A percentile compares a stretch with the other conserved stretches of the same genome.
phyloP scores from a whole-genome alignment of 441 rosid species.

The Populus hybrid region DNA sequence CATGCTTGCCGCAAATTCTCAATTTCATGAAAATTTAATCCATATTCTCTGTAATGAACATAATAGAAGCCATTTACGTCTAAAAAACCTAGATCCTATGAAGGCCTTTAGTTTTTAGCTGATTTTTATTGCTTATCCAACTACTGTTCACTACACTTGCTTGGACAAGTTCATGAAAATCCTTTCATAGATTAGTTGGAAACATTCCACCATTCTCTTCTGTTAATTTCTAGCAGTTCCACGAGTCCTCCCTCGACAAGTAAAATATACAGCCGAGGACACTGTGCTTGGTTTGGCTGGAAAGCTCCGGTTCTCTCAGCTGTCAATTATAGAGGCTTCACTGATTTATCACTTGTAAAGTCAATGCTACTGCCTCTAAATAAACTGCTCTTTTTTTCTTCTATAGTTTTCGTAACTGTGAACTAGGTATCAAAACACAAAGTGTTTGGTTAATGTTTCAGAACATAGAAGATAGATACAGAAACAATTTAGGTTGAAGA shows the following conservation, averaged over 20 bases:
- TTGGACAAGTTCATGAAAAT: neutral
- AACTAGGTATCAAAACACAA: neutral
- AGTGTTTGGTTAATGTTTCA: neutral
- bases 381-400: too few species aligned
- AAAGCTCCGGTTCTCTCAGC: neutral
- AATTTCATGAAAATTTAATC: neutral
- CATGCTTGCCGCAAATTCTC: neutral
- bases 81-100: neutral
- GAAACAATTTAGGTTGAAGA: too few species aligned
- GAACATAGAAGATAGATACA: too few species aligned
- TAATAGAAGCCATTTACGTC: neutral
- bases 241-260: neutral
- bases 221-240: neutral
- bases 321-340: neutral
- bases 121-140: neutral
- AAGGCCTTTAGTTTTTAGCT: neutral
- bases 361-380: too few species aligned
- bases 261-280: neutral
- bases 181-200: neutral
- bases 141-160: neutral
- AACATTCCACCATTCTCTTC: neutral
- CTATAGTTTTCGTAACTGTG: neutral
- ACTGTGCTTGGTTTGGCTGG: neutral
- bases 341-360: neutral
- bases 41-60: neutral